Conservation (phyloP, 768 basidiomycete genomes). For the Sarcomyxa edulis region DNA sequence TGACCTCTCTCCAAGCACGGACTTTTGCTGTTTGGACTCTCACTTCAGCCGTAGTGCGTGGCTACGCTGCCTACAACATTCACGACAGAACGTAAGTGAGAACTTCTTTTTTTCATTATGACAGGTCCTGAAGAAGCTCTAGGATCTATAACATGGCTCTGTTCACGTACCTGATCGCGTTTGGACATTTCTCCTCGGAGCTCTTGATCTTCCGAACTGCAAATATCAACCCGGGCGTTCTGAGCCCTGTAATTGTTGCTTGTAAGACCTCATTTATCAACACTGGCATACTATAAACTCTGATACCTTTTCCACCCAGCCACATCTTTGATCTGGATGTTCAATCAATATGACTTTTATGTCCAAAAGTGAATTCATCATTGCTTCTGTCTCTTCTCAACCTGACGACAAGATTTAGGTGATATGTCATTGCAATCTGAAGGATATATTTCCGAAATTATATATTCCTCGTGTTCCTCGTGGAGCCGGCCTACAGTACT, state of each 20-base stretch:
- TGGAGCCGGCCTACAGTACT: no score
- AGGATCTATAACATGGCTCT: slow-evolving; percentile 90
- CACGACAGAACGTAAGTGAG: slow-evolving; percentile 73
- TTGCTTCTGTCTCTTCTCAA: no score
- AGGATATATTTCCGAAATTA: no score
- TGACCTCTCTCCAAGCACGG: slow-evolving; percentile 81
- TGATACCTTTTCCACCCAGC: slow-evolving; percentile 34
- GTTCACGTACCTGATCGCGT: slow-evolving; percentile 85
- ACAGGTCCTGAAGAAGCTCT: slow-evolving; percentile 8
- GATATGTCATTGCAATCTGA: no score
- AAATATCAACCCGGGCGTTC: slow-evolving; percentile 48
- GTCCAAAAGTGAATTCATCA: no score
- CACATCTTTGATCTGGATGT: slow-evolving; percentile 78
- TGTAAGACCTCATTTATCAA: slow-evolving; percentile 50
- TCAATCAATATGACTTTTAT: slow-evolving; percentile 77
- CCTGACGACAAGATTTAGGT: no score
- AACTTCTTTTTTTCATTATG: slow-evolving; percentile 4
- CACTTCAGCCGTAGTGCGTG: slow-evolving; percentile 75
- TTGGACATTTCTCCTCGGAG: slow-evolving; percentile 86
- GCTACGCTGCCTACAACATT: slow-evolving; percentile 89
- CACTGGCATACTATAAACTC: neutral
- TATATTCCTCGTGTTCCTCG: no score
- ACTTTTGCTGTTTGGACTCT: slow-evolving; percentile 93
- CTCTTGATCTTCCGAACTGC: slow-evolving; percentile 77
- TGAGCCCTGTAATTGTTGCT: slow-evolving; percentile 80